These are phyloP conservation scores for Themeda triandra DNA, from an alignment of 176 grass and related monocot genomes.

Conservation along the genomic window DNA sequence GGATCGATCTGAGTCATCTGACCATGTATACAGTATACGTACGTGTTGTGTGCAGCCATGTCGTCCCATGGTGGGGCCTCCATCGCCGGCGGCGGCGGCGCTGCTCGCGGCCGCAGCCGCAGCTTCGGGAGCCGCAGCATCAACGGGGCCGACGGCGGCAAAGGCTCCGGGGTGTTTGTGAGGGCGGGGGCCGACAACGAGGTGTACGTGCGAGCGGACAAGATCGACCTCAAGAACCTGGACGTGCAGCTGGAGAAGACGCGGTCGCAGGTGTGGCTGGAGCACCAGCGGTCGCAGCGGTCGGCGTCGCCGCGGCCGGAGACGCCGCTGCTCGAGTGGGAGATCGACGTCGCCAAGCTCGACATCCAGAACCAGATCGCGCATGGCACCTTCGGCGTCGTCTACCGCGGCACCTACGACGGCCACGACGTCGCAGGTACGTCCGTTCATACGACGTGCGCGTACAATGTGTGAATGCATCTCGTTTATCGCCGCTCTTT, in stretches of 20 bases:
- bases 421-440: conserved; percentile 76
- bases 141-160: neutral
- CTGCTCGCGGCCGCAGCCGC: neutral
- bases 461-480: neutral
- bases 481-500: no score
- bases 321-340: conserved; percentile 58
- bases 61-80: neutral
- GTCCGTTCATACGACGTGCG: neutral
- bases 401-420: conserved; percentile 82
- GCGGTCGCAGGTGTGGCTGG: conserved; percentile 65
- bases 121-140: neutral
- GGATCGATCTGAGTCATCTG: neutral
- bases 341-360: conserved; percentile 77
- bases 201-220: conserved; percentile 64
- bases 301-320: conserved; percentile 10
- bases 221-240: conserved; percentile 63
- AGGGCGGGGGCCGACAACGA: conserved; percentile 48
- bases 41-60: neutral
- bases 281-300: conserved; percentile 40
- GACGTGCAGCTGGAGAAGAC: conserved; percentile 83
- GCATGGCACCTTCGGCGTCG: conserved; percentile 76
- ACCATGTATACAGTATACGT: neutral
- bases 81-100: neutral
- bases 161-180: conserved; percentile 19
- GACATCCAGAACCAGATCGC: conserved; percentile 71